These are phyloP conservation scores for Omphalotus guepiniiformis DNA, from an alignment of 768 basidiomycete species.

Conservation along the genomic window DNA sequence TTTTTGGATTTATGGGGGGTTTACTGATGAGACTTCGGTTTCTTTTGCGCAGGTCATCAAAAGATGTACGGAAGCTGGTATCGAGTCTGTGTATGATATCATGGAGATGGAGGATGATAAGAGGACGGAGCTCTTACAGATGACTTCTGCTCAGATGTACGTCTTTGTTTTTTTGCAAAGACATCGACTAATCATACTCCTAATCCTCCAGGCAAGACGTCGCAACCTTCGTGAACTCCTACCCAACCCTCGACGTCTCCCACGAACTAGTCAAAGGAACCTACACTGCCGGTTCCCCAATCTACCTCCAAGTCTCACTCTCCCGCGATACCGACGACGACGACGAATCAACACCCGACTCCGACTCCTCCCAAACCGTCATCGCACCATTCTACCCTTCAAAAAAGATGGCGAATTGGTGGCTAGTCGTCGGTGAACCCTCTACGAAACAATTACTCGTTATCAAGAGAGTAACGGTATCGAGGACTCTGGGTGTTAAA, in stretches of 20 bases:
- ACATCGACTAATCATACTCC: no score
- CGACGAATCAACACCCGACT: conserved; percentile 48
- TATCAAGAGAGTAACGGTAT: conserved; percentile 88
- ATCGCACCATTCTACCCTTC: conserved; percentile 92
- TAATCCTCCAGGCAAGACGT: conserved; percentile 72
- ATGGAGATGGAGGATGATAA: conserved; percentile 98
- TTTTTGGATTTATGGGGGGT: conserved; percentile 4
- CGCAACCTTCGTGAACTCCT: conserved; percentile 93
- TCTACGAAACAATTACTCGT: conserved; percentile 75
- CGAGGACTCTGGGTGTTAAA: conserved; percentile 77
- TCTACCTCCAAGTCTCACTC: conserved; percentile 74
- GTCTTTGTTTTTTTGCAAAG: conserved; percentile 29
- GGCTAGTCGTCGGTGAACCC: conserved; percentile 91
- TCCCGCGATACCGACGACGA: conserved; percentile 80
- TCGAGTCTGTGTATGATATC: conserved; percentile 93
- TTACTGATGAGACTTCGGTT: no score
- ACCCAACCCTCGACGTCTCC: conserved; percentile 91
- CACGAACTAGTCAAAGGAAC: conserved; percentile 85
- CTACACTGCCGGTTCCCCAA: conserved; percentile 81
- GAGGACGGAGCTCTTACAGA: conserved; percentile 74
- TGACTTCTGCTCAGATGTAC: conserved; percentile 84
- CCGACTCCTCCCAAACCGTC: conserved; percentile 73
- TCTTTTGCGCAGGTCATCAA: no score
- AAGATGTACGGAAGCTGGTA: conserved; percentile 75
- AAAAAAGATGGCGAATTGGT: conserved; percentile 94